A percentile compares a stretch with the other conserved stretches of the same genome.
Conservation (phyloP, 2,329 filamentous ascomycete species). For the Pyrenochaeta sp. region DNA sequence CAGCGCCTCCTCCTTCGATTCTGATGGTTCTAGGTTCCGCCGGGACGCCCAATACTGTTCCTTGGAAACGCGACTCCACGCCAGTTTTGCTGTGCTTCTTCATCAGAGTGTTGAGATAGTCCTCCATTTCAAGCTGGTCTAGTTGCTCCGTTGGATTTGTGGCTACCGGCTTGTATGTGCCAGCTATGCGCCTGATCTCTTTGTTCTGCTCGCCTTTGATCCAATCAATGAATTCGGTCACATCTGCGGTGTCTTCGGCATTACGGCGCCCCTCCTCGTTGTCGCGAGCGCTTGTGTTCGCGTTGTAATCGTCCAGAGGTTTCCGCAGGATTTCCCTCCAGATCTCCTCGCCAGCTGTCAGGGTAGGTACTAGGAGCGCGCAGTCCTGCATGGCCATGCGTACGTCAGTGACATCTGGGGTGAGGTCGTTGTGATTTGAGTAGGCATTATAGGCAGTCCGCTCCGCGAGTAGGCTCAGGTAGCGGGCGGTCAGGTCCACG, state of each 20-base stretch:
- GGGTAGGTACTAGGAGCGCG: conserved; percentile 75
- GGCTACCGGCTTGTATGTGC: conserved; percentile 59
- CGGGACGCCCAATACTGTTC: conserved; percentile 79
- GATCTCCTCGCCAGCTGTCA: conserved; percentile 72
- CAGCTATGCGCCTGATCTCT: conserved; percentile 83
- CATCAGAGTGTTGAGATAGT: conserved; percentile 70
- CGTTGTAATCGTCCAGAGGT: conserved; percentile 53
- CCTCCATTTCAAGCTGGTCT: conserved; percentile 54
- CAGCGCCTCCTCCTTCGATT: conserved; percentile 78
- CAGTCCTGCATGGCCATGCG: conserved; percentile 84
- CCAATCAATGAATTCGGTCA: conserved; percentile 82
- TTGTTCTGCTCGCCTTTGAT: conserved; percentile 74
- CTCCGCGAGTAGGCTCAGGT: conserved; percentile 77
- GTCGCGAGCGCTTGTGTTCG: conserved; percentile 47
- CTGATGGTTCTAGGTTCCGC: conserved; percentile 74
- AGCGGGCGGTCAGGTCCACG: conserved; percentile 85
- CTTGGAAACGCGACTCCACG: conserved; percentile 84
- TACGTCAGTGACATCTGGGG: conserved; percentile 76
- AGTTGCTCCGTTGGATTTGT: conserved; percentile 56
- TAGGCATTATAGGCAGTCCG: conserved; percentile 74
- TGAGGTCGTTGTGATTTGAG: conserved; percentile 71
- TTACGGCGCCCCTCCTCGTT: conserved; percentile 56
- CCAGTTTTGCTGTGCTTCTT: conserved; percentile 91
- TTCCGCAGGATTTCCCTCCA: conserved; percentile 61
- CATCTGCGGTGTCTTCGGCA: conserved; percentile 78